phyloP scores from a whole-genome alignment of 306 rosid species.

The Castanospermum australe region DNA sequence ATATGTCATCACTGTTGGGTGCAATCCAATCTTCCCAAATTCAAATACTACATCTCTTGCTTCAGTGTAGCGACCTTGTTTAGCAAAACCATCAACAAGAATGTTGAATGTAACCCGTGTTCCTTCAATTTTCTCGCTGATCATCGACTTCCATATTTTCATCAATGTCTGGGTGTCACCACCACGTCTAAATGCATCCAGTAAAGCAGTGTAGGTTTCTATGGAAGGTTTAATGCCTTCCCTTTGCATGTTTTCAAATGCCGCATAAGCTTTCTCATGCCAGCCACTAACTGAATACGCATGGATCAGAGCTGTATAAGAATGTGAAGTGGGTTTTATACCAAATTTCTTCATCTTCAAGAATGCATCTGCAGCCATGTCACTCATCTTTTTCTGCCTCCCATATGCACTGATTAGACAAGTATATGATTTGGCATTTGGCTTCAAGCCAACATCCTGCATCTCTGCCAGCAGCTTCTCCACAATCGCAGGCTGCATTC shows the following conservation, averaged over 20 bases:
- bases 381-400: slow-evolving; percentile 66
- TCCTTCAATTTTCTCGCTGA: slow-evolving; percentile 59
- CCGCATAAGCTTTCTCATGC: slow-evolving; percentile 78
- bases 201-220: slow-evolving; percentile 82
- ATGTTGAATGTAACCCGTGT: slow-evolving; percentile 70
- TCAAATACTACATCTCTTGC: slow-evolving; percentile 82
- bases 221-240: slow-evolving; percentile 76
- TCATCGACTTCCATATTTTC: slow-evolving; percentile 86
- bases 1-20: slow-evolving; percentile 78
- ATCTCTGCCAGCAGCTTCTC: slow-evolving; percentile 78
- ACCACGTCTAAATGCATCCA: slow-evolving; percentile 80
- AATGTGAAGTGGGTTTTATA: slow-evolving; percentile 74
- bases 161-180: slow-evolving; percentile 69
- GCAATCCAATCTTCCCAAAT: slow-evolving; percentile 71
- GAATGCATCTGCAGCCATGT: slow-evolving; percentile 88
- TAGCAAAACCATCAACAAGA: slow-evolving; percentile 87
- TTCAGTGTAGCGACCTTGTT: slow-evolving; percentile 77
- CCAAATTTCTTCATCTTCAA: slow-evolving; percentile 82
- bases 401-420: slow-evolving; percentile 88
- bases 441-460: slow-evolving; percentile 75
- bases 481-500: slow-evolving; percentile 84
- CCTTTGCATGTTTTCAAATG: slow-evolving; percentile 72
- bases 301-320: slow-evolving; percentile 87
- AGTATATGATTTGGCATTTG: slow-evolving; percentile 75
- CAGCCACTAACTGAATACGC: slow-evolving; percentile 78